Evolutionary conservation across 2,329 filamentous ascomycete species (phyloP).

Genomic region (Cercospora citrullina): DNA sequence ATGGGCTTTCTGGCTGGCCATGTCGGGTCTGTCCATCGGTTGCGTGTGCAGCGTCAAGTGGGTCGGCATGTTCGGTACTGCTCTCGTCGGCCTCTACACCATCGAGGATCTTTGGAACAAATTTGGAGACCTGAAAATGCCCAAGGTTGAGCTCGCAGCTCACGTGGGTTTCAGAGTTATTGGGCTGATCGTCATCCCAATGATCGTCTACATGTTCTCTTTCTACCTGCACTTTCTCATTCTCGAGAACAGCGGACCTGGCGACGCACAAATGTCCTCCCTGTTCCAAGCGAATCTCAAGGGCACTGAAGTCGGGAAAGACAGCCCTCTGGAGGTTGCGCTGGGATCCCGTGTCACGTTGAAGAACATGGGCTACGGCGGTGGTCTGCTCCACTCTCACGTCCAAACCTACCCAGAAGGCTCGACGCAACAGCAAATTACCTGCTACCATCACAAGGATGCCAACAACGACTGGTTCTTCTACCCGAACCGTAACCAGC

Average conservation of each 20-base stretch:
- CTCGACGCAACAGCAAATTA: slow-evolving; percentile 91
- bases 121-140: slow-evolving; percentile 92
- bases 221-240: slow-evolving; percentile 95
- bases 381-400: slow-evolving; percentile 93
- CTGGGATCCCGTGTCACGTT: slow-evolving; percentile 85
- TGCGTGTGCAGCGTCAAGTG: slow-evolving; percentile 99
- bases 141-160: slow-evolving; percentile 69
- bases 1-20: slow-evolving; percentile 92
- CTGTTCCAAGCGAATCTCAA: slow-evolving; percentile 96
- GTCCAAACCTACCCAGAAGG: slow-evolving; percentile 95
- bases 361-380: slow-evolving; percentile 99
- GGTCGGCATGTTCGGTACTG: slow-evolving; percentile 93
- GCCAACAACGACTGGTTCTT: slow-evolving; percentile 99
- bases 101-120: slow-evolving; percentile 97
- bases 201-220: slow-evolving; percentile 91
- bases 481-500: slow-evolving; percentile 82
- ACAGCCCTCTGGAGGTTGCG: slow-evolving; percentile 90
- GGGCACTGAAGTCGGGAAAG: slow-evolving; percentile 89
- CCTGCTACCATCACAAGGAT: slow-evolving; percentile 99
- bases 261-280: slow-evolving; percentile 99
- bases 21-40: slow-evolving; percentile 93
- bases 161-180: slow-evolving; percentile 79
- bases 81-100: slow-evolving; percentile 92
- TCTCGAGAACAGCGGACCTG: slow-evolving; percentile 88
- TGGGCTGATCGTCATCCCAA: slow-evolving; percentile 83